These are phyloP conservation scores for Tephrocybe sp. DNA, from an alignment of 768 basidiomycete species.

Conservation along the genomic window DNA sequence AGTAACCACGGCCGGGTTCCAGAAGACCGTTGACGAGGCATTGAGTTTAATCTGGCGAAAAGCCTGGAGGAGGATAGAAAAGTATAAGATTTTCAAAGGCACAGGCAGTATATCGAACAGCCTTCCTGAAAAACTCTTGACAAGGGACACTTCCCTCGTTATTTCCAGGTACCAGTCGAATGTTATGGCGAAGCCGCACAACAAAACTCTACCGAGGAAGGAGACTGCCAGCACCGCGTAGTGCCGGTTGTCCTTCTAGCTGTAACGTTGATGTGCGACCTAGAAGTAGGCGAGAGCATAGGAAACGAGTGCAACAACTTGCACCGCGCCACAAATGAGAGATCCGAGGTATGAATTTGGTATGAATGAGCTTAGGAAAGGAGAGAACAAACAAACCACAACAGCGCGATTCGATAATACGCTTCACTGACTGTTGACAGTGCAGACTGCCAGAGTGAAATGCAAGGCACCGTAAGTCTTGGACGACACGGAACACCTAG, in stretches of 20 bases:
- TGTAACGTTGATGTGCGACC: slow-evolving; percentile 80
- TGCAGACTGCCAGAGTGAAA: no score
- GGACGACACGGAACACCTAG: no score
- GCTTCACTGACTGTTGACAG: no score
- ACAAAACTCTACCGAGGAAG: slow-evolving; percentile 59
- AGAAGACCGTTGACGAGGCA: no score
- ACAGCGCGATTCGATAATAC: no score
- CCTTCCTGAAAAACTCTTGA: not conserved
- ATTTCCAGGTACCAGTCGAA: not conserved
- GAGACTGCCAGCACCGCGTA: slow-evolving; percentile 81
- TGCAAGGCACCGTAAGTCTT: no score
- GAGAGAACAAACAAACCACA: slow-evolving; percentile 2
- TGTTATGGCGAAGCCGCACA: not conserved
- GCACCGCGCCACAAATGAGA: slow-evolving; percentile 76
- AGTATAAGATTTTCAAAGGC: not conserved
- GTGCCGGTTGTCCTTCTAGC: slow-evolving; percentile 73
- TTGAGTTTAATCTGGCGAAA: no score
- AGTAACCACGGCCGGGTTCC: no score
- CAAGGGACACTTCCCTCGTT: not conserved
- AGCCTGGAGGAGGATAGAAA: no score
- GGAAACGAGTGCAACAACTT: slow-evolving; percentile 80
- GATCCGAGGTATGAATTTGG: slow-evolving; percentile 91
- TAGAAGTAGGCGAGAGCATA: slow-evolving; percentile 94
- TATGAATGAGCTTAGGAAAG: slow-evolving; percentile 68
- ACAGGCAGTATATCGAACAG: not conserved